Evolutionary conservation across 176 grass and related monocot species (phyloP).

Genomic region (Lolium rigidum): DNA sequence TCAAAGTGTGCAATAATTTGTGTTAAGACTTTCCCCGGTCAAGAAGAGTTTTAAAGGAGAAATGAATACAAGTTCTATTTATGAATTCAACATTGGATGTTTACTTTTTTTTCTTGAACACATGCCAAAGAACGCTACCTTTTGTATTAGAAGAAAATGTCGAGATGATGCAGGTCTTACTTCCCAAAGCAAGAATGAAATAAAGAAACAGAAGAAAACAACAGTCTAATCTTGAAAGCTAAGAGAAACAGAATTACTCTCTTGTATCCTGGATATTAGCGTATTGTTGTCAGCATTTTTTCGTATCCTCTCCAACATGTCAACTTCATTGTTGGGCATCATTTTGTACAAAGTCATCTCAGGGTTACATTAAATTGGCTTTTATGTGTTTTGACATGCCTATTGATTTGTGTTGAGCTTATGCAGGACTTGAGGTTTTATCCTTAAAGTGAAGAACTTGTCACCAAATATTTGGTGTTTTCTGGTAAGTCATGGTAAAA

Average conservation of each 20-base stretch:
- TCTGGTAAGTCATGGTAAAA: not conserved
- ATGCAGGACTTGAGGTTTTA: not conserved
- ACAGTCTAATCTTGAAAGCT: too few species aligned
- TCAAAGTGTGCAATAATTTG: conserved; percentile 7
- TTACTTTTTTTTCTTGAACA: not conserved
- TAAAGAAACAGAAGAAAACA: too few species aligned
- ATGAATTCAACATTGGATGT: conserved; percentile 15
- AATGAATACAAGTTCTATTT: not conserved
- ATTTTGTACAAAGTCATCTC: not conserved
- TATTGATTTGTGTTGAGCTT: not conserved
- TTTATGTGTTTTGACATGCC: not conserved
- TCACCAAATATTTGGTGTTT: conserved; percentile 19
- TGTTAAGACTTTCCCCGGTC: not conserved
- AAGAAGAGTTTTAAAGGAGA: conserved; percentile 3
- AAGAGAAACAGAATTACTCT: too few species aligned
- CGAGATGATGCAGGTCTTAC: too few species aligned
- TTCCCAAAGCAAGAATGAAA: too few species aligned
- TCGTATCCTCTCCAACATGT: not conserved
- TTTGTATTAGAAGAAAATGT: too few species aligned
- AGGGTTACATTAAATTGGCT: not conserved
- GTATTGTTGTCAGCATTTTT: not conserved
- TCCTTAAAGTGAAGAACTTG: conserved; percentile 2
- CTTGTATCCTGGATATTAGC: not conserved
- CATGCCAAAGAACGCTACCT: too few species aligned
- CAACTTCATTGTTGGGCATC: not conserved